phyloP scores from a whole-genome alignment of 2,329 filamentous ascomycete genomes.

The Neonectria magnoliae region DNA sequence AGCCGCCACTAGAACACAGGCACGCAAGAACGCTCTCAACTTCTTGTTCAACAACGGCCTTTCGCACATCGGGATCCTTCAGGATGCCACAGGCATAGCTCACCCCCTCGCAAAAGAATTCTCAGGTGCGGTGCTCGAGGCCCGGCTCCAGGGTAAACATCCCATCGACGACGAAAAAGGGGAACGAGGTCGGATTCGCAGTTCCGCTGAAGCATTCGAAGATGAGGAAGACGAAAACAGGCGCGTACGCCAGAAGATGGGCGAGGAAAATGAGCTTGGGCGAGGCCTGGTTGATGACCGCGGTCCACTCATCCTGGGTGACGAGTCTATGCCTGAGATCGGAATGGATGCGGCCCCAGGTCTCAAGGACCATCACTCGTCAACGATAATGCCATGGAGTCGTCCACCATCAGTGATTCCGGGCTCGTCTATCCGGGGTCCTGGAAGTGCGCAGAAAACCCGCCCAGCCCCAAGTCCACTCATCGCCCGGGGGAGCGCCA shows the following conservation, averaged over 20 bases:
- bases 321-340: constrained; percentile 67
- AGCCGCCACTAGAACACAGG: constrained; percentile 46
- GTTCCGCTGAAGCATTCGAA: constrained; percentile 56
- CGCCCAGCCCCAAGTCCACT: constrained; percentile 50
- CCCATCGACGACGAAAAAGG: constrained; percentile 32
- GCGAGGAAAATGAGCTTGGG: constrained; percentile 43
- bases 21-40: constrained; percentile 50
- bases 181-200: constrained; percentile 51
- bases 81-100: constrained; percentile 40
- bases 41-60: constrained; percentile 49
- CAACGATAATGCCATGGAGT: constrained; percentile 64
- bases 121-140: constrained; percentile 57
- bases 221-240: constrained; percentile 49
- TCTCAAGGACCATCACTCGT: constrained; percentile 73
- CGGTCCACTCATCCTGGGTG: constrained; percentile 47
- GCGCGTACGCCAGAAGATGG: constrained; percentile 51
- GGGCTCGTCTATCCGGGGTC: constrained; percentile 56
- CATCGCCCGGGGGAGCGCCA: constrained; percentile 48
- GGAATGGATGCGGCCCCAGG: constrained; percentile 74
- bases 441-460: constrained; percentile 50
- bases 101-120: constrained; percentile 57
- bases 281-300: constrained; percentile 40
- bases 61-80: constrained; percentile 42
- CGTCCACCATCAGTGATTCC: constrained; percentile 57
- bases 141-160: constrained; percentile 40